Evolutionary conservation across 2,329 filamentous ascomycete genomes (phyloP), one percentile per base, ranked within the genome.

Genomic region (Dendrostoma leiphaemia): DNA sequence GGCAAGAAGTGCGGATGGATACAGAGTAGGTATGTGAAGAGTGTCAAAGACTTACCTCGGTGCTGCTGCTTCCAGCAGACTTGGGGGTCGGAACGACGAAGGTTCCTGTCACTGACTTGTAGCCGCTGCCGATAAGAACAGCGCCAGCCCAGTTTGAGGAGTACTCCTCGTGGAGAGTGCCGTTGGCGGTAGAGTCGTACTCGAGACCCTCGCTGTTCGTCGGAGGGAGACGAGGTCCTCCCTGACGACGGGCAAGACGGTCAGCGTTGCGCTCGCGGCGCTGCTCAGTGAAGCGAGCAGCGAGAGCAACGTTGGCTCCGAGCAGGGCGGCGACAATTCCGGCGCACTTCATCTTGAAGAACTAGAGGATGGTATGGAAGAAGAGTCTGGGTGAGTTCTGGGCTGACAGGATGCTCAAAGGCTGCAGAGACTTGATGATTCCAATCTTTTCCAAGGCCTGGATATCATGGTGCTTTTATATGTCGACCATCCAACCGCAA

Each of bases 91-190:
- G 82, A 7, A 83, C 76, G 2, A 71, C 77, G 64, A 84, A 79
- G 8, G 74, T 73, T 23, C 74, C 81, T 3, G 74, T 74, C 21
- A 82, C 81, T 10, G 69, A 66, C 29, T 70, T 82, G 67, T 77
- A 83, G 51, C 72, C 73, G n/a, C 69, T 73, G 40, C 74, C 73
- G 37, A 76, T 75, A 49, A 81, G 73, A 12, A 83, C 79, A 0
- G 79, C 79, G 38, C 82, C 82, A 6, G 80, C 77, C 82, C 81
- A 84, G 70, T 84, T 84, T 61, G 53, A 53, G 9, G 53, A 56
- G 49, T 59, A 59, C 32, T 43, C 23, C 5, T n/a, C 53, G 15
- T 59, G n/a, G 8, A 46, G 9, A 19, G 55, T 57, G 12, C 43
- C 50, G 41, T 59, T 59, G 46, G 19, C 53, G 9, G 37, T 13